These are phyloP conservation scores for Diaporthe citri DNA, from an alignment of 2,329 filamentous ascomycete species.

Conservation along the genomic window DNA sequence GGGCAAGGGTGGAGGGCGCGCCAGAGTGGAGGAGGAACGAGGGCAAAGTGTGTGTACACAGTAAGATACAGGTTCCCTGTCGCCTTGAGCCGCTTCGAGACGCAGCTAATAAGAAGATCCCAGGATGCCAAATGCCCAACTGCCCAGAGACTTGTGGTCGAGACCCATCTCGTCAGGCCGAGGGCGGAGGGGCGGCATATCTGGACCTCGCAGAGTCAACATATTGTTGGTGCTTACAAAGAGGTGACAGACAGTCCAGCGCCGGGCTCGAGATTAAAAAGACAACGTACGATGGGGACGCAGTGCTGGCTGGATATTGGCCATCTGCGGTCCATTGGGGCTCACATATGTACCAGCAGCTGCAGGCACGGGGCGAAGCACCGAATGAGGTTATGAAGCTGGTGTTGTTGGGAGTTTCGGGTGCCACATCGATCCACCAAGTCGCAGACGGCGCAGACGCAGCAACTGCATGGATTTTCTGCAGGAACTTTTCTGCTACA, in stretches of 20 bases:
- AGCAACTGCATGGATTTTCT: constrained; percentile 6
- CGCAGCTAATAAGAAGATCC: constrained; percentile 9
- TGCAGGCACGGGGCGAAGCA: constrained; percentile 25
- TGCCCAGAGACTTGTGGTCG: not conserved
- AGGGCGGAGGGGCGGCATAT: not conserved
- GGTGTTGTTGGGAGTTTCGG: constrained; percentile 14
- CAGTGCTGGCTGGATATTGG: not conserved
- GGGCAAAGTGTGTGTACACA: constrained; percentile 1
- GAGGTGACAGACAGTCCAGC: not conserved
- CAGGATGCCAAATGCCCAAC: not conserved
- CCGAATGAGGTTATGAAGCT: constrained; percentile 27
- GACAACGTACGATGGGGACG: constrained; percentile 6
- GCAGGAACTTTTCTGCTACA: constrained; percentile 13
- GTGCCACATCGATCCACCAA: constrained; percentile 31
- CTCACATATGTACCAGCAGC: constrained; percentile 21
- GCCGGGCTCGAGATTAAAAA: not conserved
- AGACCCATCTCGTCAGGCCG: constrained; percentile 12
- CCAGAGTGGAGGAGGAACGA: constrained; percentile 11
- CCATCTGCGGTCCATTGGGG: not conserved
- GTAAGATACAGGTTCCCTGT: constrained; percentile 20
- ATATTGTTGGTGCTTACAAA: constrained; percentile 9
- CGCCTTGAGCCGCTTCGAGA: constrained; percentile 2
- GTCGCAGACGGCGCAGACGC: constrained; percentile 15
- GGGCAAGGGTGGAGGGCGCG: constrained; percentile 14
- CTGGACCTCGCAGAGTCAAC: not conserved